These are phyloP conservation scores for Leucosporidium yakuticum DNA, from an alignment of 768 basidiomycete genomes.

Conservation along the genomic window DNA sequence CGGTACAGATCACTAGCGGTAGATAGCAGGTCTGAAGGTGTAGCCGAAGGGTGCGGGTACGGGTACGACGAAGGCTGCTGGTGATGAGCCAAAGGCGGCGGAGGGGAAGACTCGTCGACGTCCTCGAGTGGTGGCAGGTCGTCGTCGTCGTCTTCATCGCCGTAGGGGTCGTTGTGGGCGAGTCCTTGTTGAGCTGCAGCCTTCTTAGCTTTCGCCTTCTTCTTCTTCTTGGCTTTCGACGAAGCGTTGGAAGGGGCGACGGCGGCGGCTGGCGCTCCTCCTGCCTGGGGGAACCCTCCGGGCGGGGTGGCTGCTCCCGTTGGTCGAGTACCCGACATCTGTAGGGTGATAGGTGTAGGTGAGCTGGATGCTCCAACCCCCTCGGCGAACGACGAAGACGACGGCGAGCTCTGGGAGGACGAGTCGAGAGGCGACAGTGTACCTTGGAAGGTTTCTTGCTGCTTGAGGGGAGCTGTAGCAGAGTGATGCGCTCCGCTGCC, in stretches of 20 bases:
- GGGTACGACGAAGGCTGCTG: not conserved
- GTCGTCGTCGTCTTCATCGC: conserved; percentile 7
- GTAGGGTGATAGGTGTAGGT: not conserved
- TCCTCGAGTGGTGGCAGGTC: conserved; percentile 14
- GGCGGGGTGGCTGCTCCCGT: not conserved
- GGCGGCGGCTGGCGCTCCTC: not conserved
- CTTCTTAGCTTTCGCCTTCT: conserved; percentile 21
- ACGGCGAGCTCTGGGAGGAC: not conserved
- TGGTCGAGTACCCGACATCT: not conserved
- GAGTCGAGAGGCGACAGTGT: not conserved
- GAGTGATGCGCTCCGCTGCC: no score
- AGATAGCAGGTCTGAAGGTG: conserved; percentile 58
- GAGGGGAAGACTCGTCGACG: conserved; percentile 14
- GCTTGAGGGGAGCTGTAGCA: no score
- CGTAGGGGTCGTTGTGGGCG: not conserved
- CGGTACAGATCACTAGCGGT: conserved; percentile 60
- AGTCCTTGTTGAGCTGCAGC: not conserved
- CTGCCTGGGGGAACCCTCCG: not conserved
- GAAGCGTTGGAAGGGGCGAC: not conserved
- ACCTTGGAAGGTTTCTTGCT: no score
- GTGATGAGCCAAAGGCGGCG: not conserved
- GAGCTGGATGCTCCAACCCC: no score
- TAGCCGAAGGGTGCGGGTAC: conserved; percentile 34
- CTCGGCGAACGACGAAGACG: not conserved
- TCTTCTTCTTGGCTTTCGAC: conserved; percentile 20